phyloP scores from a whole-genome alignment of 108 stramenopile genomes.

The Discostella stelligeroides region DNA sequence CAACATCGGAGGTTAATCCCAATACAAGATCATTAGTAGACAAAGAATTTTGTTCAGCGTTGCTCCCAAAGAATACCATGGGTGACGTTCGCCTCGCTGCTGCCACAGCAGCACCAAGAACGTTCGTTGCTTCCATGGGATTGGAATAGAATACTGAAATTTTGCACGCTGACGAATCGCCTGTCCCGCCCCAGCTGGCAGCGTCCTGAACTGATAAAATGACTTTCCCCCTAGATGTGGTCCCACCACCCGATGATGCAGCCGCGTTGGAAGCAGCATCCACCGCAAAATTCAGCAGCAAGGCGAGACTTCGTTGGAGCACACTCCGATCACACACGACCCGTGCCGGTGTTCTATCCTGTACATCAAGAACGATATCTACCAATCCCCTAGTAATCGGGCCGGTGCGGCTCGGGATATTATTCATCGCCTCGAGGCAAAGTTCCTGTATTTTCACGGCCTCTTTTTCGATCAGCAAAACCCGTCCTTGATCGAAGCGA shows the following conservation, averaged over 20 bases:
- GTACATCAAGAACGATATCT: conserved; percentile 44
- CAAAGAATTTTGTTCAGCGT: conserved; percentile 1
- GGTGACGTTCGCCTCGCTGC: not conserved
- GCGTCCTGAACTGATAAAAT: conserved; percentile 34
- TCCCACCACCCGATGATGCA: conserved; percentile 6
- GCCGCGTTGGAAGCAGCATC: conserved; percentile 50
- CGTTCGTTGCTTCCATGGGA: conserved; percentile 23
- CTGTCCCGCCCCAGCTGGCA: conserved; percentile 9
- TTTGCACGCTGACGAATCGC: conserved; percentile 25
- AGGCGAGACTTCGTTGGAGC: conserved; percentile 24
- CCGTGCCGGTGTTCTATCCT: conserved; percentile 31
- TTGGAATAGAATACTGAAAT: conserved; percentile 45
- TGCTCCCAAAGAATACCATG: not conserved
- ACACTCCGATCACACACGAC: conserved; percentile 32
- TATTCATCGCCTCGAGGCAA: conserved; percentile 31
- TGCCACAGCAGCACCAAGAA: not conserved
- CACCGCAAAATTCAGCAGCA: conserved; percentile 44
- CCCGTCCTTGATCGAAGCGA: conserved; percentile 50
- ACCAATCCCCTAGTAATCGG: conserved; percentile 11
- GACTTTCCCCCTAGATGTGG: conserved; percentile 18
- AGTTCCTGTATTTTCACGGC: conserved; percentile 43
- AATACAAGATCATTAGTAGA: not conserved
- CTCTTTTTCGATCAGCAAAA: conserved; percentile 32
- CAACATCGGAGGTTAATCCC: no score
- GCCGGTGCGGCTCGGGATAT: conserved; percentile 16